Conservation (phyloP, 1,284 basidiomycete genomes). For the Cerrena zonata region DNA sequence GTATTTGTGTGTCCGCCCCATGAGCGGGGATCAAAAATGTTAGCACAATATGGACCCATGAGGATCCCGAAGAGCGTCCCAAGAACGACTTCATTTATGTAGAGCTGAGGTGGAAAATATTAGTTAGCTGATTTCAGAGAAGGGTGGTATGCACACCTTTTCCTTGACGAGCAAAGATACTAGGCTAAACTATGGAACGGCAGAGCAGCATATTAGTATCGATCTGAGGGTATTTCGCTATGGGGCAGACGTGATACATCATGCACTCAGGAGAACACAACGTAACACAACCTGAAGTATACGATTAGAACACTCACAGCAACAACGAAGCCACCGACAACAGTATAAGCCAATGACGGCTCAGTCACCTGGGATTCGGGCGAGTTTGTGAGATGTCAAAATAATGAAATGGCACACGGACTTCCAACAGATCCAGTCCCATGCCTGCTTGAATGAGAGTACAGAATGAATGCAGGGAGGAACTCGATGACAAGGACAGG, state of each 20-base stretch:
- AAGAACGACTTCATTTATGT: slow-evolving; percentile 89
- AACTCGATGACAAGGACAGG: background rate
- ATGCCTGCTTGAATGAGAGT: slow-evolving; percentile 2
- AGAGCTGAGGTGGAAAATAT: slow-evolving; percentile 42
- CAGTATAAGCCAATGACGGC: slow-evolving; percentile 61
- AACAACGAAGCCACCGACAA: slow-evolving; percentile 75
- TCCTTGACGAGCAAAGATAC: slow-evolving; percentile 80
- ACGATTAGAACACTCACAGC: slow-evolving; percentile 35
- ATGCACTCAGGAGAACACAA: background rate
- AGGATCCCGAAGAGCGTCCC: slow-evolving; percentile 76
- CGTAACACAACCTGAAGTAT: background rate
- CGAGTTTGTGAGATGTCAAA: slow-evolving; percentile 25
- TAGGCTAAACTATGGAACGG: slow-evolving; percentile 61
- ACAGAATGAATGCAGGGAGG: background rate
- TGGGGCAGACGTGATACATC: background rate
- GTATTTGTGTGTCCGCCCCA: slow-evolving; percentile 59
- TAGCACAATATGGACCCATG: slow-evolving; percentile 70
- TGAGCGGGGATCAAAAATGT: slow-evolving; percentile 72
- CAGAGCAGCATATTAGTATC: background rate
- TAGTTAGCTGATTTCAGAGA: background rate
- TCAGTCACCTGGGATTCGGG: slow-evolving; percentile 38
- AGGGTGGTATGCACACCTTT: slow-evolving; percentile 36
- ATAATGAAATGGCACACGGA: slow-evolving; percentile 20
- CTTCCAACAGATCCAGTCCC: slow-evolving; percentile 24
- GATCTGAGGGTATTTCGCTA: background rate